Percentiles rank a stretch among this genome's conserved stretches.
Evolutionary conservation across 345 rosid species (phyloP).

Genomic region (Noccaea bulbosa): DNA sequence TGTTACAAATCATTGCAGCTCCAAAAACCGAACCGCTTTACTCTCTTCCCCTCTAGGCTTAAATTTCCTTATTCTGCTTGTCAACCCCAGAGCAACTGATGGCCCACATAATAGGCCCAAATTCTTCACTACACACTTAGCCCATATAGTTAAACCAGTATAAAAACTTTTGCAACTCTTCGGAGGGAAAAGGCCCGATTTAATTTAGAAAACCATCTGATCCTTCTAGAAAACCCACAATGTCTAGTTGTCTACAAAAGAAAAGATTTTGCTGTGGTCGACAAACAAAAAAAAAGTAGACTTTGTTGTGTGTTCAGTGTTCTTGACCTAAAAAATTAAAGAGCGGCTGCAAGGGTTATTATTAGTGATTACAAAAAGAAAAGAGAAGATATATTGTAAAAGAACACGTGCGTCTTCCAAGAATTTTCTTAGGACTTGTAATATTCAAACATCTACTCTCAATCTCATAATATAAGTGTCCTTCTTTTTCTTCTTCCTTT

Average conservation of each 20-base stretch:
- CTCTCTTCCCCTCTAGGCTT: not conserved
- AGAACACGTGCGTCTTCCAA: slow-evolving; percentile 27
- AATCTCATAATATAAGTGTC: not conserved
- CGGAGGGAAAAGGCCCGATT: no score
- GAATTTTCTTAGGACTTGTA: slow-evolving; percentile 4
- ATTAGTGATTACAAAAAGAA: no score
- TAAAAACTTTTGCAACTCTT: no score
- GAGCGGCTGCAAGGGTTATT: no score
- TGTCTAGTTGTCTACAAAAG: no score
- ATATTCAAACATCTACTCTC: slow-evolving; percentile 18
- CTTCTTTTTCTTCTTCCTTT: not conserved
- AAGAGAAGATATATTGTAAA: not conserved
- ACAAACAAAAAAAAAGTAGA: no score
- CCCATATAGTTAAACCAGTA: no score
- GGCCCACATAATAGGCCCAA: slow-evolving; percentile 7
- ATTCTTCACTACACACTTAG: not conserved
- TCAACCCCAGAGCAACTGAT: slow-evolving; percentile 14
- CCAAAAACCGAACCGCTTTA: not conserved
- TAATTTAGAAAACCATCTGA: no score
- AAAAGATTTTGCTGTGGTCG: no score
- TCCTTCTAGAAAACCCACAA: no score
- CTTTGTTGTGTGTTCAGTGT: no score
- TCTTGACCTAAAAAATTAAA: no score
- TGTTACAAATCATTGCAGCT: not conserved
- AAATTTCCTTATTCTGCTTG: not conserved